A percentile compares a stretch with the other conserved stretches of the same genome.
Evolutionary conservation across 768 basidiomycete species (phyloP).

Genomic region (Paxillus rubicundulus): DNA sequence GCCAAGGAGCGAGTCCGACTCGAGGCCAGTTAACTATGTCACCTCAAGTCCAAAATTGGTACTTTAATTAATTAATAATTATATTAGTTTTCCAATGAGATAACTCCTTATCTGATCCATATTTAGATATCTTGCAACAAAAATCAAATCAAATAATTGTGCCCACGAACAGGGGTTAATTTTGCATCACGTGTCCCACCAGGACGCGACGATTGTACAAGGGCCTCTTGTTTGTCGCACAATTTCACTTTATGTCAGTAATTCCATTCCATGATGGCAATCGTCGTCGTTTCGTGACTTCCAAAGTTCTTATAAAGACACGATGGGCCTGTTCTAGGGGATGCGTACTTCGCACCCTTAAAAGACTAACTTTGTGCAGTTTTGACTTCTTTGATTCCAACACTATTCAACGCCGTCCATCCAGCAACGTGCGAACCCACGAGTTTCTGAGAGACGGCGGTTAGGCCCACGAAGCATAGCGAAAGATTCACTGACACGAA

Average conservation of each 20-base stretch:
- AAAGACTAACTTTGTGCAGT: not conserved
- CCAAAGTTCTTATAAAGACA: too few relatives aligned
- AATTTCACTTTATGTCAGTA: not conserved
- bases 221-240: too few relatives aligned
- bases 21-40: not conserved
- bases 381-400: not conserved
- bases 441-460: constrained; percentile 13
- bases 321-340: too few relatives aligned
- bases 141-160: not conserved
- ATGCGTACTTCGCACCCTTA: not conserved
- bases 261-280: not conserved
- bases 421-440: constrained; percentile 17
- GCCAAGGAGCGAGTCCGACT: not conserved
- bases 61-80: not conserved
- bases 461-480: not conserved
- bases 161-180: not conserved
- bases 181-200: not conserved
- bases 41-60: not conserved
- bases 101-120: not conserved
- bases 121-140: not conserved
- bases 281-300: not conserved
- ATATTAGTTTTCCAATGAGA: not conserved
- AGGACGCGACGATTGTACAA: not conserved
- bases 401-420: not conserved
- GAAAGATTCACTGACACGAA: constrained; percentile 22